These are phyloP conservation scores for Talaromyces amestolkiae DNA, from an alignment of 2,329 filamentous ascomycete species.

Conservation along the genomic window DNA sequence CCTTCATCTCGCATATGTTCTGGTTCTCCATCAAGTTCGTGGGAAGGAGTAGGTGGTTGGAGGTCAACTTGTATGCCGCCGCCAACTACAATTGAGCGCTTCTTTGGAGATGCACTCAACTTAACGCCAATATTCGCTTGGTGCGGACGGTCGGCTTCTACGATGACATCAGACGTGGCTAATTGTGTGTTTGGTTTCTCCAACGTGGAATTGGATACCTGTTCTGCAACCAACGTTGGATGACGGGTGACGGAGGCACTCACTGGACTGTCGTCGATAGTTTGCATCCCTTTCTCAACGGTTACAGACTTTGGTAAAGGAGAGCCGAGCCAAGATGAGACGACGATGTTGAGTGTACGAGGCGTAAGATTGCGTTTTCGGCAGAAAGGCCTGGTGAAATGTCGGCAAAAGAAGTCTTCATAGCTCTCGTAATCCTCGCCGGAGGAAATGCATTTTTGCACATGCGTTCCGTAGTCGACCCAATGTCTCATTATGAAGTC, in stretches of 20 bases:
- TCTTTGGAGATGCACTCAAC: not conserved
- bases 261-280: conserved; percentile 6
- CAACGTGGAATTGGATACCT: not conserved
- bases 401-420: conserved; percentile 38
- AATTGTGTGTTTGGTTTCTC: not conserved
- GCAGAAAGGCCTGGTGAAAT: conserved; percentile 32
- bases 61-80: conserved; percentile 3
- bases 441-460: conserved; percentile 26
- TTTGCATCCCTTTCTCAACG: conserved; percentile 8
- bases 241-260: conserved; percentile 5
- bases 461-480: conserved; percentile 38
- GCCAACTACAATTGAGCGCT: not conserved
- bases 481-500: conserved; percentile 45
- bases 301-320: not conserved
- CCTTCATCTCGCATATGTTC: not conserved
- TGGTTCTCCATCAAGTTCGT: not conserved
- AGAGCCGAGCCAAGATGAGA: conserved; percentile 27
- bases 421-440: conserved; percentile 34
- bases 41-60: not conserved
- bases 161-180: not conserved
- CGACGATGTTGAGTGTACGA: conserved; percentile 30
- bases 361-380: conserved; percentile 39
- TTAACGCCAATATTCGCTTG: conserved; percentile 12
- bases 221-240: not conserved
- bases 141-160: not conserved